A percentile compares a stretch with the other conserved stretches of the same genome.
phyloP scores from a whole-genome alignment of 1,284 basidiomycete species.

The Cystobasidium pallidum region DNA sequence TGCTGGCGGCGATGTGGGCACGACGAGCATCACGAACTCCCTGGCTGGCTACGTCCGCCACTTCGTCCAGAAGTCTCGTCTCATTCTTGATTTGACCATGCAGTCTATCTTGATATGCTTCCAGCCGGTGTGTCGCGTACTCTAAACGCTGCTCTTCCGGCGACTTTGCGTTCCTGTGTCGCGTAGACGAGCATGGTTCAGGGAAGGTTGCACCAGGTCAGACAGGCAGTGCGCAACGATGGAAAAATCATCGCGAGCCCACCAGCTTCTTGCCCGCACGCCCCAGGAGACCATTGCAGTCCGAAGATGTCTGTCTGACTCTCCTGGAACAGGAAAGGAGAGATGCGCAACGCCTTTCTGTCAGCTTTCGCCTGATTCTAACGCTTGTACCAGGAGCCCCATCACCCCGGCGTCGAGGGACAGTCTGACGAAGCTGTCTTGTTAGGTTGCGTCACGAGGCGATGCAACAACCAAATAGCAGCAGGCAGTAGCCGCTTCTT shows the following conservation, averaged over 20 bases:
- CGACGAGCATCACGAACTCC: not conserved
- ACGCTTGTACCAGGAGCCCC: too few relatives aligned
- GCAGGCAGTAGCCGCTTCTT: too few relatives aligned
- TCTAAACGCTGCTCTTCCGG: slow-evolving; percentile 8
- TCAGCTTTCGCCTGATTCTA: too few relatives aligned
- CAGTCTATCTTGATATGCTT: slow-evolving; percentile 23
- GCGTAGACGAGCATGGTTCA: too few relatives aligned
- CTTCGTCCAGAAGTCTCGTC: not conserved
- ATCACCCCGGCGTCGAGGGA: too few relatives aligned
- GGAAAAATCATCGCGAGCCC: not conserved
- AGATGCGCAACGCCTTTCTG: not conserved
- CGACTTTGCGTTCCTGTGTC: slow-evolving; percentile 31
- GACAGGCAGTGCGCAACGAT: too few relatives aligned
- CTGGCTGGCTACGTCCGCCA: slow-evolving; percentile 4
- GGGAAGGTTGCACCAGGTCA: too few relatives aligned
- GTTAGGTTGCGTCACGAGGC: too few relatives aligned
- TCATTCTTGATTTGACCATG: slow-evolving; percentile 21
- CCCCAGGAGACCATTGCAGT: slow-evolving; percentile 22
- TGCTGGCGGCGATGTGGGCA: not conserved
- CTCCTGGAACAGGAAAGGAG: slow-evolving; percentile 11
- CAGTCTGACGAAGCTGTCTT: not conserved
- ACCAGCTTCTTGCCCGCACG: slow-evolving; percentile 33
- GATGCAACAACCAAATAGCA: too few relatives aligned
- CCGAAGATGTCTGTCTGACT: not conserved
- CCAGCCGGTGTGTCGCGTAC: slow-evolving; percentile 6